These are phyloP conservation scores for Cladosporium sp. DNA, from an alignment of 2,329 filamentous ascomycete genomes.

Conservation along the genomic window DNA sequence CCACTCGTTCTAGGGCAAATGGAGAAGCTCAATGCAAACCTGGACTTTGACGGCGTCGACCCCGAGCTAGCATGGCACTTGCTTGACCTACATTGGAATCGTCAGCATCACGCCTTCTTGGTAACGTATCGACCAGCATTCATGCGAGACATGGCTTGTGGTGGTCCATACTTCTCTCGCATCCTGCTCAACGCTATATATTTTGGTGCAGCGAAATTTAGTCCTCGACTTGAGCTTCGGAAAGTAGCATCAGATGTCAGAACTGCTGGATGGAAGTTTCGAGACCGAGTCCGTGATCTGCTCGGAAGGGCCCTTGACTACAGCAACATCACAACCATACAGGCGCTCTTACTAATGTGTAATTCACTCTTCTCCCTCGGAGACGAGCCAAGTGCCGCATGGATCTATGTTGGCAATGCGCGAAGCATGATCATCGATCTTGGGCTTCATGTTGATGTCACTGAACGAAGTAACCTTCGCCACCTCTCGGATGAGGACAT, in stretches of 20 bases:
- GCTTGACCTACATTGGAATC: constrained; percentile 40
- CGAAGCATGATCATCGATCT: constrained; percentile 11
- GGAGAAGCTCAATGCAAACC: constrained; percentile 7
- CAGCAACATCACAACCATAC: constrained; percentile 8
- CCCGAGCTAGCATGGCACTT: constrained; percentile 51
- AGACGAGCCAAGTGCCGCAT: constrained; percentile 10
- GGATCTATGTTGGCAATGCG: constrained; percentile 7
- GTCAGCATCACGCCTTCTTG: constrained; percentile 21
- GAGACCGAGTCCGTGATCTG: constrained; percentile 2
- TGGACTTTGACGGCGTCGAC: constrained; percentile 55
- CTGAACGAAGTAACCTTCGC: constrained; percentile 7
- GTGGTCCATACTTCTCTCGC: constrained; percentile 6
- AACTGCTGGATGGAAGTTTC: constrained; percentile 6
- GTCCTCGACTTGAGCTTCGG: constrained; percentile 5
- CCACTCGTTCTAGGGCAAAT: background rate
- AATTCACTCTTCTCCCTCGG: constrained; percentile 4
- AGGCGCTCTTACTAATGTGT: constrained; percentile 5
- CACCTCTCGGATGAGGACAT: constrained; percentile 42
- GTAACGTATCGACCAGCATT: constrained; percentile 22
- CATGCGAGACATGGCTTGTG: constrained; percentile 20
- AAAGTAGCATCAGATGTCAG: constrained; percentile 4
- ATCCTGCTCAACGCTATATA: constrained; percentile 9
- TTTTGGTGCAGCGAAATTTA: constrained; percentile 5
- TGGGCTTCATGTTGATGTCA: constrained; percentile 37
- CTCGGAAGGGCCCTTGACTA: constrained; percentile 6